These are phyloP conservation scores for Populus davidiana DNA, from an alignment of 345 rosid species.

Conservation along the genomic window DNA sequence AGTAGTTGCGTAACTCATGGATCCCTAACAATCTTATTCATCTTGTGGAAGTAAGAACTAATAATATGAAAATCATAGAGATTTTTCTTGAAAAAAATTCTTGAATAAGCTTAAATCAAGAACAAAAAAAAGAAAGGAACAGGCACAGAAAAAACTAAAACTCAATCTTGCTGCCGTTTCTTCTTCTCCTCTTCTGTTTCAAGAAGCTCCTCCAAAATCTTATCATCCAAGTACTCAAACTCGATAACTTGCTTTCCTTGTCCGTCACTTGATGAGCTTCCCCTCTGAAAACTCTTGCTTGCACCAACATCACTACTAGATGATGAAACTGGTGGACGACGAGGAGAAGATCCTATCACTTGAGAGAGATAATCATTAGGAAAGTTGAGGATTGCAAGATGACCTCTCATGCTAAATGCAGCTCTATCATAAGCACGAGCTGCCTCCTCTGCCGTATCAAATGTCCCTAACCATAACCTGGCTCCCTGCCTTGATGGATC, in stretches of 20 bases:
- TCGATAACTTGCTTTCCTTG: conserved; percentile 57
- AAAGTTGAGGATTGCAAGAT: conserved; percentile 74
- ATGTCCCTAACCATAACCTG: conserved; percentile 84
- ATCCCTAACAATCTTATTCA: neutral
- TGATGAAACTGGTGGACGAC: conserved; percentile 27
- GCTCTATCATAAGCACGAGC: conserved; percentile 88
- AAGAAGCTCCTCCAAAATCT: conserved; percentile 80
- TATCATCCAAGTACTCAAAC: conserved; percentile 72
- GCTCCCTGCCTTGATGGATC: conserved; percentile 71
- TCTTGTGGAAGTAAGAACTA: neutral
- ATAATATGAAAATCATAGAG: neutral
- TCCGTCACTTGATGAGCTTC: conserved; percentile 30
- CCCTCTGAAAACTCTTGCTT: conserved; percentile 10
- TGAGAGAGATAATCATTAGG: conserved; percentile 61
- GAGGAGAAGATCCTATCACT: conserved; percentile 25
- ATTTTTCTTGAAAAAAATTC: neutral
- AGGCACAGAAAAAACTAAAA: neutral
- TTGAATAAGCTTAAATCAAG: neutral
- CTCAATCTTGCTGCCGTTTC: conserved; percentile 23
- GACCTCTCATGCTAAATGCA: conserved; percentile 71
- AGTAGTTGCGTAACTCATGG: neutral
- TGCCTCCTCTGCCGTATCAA: conserved; percentile 76
- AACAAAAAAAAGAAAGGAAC: too few species aligned
- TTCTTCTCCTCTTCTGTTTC: conserved; percentile 61
- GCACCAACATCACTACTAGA: neutral